Evolutionary conservation across 306 rosid genomes (phyloP), one percentile per base, ranked within the genome.

Genomic region (Gastrolobium bilobum): DNA sequence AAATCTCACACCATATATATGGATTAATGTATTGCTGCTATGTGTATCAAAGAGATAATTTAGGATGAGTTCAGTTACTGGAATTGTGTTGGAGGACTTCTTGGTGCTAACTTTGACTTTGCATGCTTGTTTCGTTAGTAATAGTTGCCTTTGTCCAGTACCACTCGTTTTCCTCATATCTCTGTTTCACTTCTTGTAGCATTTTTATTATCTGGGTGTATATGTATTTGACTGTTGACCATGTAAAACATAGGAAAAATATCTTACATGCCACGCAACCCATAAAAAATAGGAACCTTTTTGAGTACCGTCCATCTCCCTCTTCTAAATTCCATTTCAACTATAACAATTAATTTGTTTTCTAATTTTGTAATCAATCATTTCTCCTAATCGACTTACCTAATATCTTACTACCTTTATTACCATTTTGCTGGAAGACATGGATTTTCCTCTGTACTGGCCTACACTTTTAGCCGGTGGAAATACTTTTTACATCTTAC

Each of bases 51-150:
- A 20, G 26, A 20, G 53, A 46, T 0, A 31, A 43, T 13, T 20
- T 48, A 4, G 66, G 44, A 69, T 4, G n/a, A 26, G 35, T 54
- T 70, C 63, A 20, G 62, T 43, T 43, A 44, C 48, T 26, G 58
- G 33, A 47, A 42, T 20, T 76, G 53, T 48, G 50, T 77, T 29
- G 15, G 33, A 68, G 20, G 61, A 62, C 72, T 56, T 66, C 20
- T 26, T 79, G 62, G 37, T 76, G 6, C 52, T 75, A n/a, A n/a
- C 1, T 3, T 47, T 53, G 13, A 20, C n/a, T 42, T 59, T 67
- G 10, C 60, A 26, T 20, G 26, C 26, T 20, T 20, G 26, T 20
- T 20, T 20, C 1, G 26, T 20, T 20, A 20, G 26, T 20, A 20
- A 20, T 20, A 20, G 26, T 20, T 20, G 26, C 26, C 26, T 20